Conservation (phyloP, 106 monocot genomes). For the Acorus calamus region DNA sequence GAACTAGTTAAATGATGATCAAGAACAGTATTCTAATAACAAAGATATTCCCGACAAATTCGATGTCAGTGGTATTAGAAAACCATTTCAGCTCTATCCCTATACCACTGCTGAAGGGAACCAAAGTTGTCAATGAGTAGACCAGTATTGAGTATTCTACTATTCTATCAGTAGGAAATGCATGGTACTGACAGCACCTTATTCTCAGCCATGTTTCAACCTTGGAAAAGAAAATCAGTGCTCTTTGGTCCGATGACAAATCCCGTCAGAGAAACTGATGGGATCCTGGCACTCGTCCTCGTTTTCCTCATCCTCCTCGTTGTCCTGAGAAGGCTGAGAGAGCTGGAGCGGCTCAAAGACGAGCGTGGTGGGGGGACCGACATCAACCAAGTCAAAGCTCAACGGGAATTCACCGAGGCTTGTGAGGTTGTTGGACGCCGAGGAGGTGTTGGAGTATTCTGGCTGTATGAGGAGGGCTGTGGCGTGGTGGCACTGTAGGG, state of each 20-base stretch:
- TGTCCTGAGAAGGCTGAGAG: constrained; percentile 1
- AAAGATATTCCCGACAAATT: too few species aligned
- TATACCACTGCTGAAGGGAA: too few species aligned
- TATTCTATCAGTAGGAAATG: too few species aligned
- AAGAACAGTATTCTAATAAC: too few species aligned
- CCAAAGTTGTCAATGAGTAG: too few species aligned
- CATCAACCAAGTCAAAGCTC: constrained; percentile 17
- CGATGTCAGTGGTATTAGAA: too few species aligned
- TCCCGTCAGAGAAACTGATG: constrained; percentile 1
- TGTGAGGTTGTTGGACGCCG: constrained; percentile 18
- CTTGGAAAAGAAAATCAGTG: too few species aligned
- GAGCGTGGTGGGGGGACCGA: not conserved
- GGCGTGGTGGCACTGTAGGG: constrained; percentile 14
- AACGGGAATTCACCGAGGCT: constrained; percentile 10
- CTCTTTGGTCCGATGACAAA: not conserved
- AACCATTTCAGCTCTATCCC: too few species aligned
- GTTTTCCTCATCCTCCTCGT: constrained; percentile 12
- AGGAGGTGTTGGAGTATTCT: constrained; percentile 32
- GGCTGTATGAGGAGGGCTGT: constrained; percentile 17
- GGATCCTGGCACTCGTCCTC: constrained; percentile 7
- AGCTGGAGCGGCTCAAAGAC: constrained; percentile 14
- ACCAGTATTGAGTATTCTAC: too few species aligned
- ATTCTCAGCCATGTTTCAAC: too few species aligned
- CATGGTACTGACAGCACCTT: too few species aligned
- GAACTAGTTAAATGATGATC: too few species aligned